phyloP scores from a whole-genome alignment of 1,284 basidiomycete species.

The Fomitopsis betulina region DNA sequence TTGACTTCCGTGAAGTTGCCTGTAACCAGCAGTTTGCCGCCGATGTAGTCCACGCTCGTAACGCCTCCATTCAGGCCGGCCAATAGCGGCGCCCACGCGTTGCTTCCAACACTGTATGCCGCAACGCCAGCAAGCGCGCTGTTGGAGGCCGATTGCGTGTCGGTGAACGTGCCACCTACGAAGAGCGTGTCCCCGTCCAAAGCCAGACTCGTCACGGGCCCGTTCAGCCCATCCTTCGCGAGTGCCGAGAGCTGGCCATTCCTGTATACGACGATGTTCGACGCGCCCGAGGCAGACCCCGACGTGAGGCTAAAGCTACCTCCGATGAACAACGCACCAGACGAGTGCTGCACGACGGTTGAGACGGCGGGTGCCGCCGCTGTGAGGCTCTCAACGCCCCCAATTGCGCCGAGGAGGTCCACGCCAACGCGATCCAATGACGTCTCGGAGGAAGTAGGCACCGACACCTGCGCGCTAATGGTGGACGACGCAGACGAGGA shows the following conservation, averaged over 20 bases:
- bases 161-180: conserved; percentile 83
- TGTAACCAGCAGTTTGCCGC: conserved; percentile 56
- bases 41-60: conserved; percentile 48
- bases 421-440: conserved; percentile 61
- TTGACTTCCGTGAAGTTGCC: conserved; percentile 72
- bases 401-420: conserved; percentile 51
- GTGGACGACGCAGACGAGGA: conserved; percentile 22
- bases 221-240: conserved; percentile 66
- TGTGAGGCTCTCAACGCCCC: conserved; percentile 34
- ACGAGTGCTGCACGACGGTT: conserved; percentile 60
- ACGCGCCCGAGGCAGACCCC: conserved; percentile 48
- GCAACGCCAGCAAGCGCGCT: conserved; percentile 65
- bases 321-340: conserved; percentile 68
- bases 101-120: conserved; percentile 65
- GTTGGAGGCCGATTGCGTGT: conserved; percentile 53
- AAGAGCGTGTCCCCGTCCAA: conserved; percentile 63
- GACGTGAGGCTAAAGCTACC: conserved; percentile 71
- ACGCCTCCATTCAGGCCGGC: conserved; percentile 81
- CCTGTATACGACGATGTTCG: conserved; percentile 75
- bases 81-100: conserved; percentile 68
- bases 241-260: conserved; percentile 53
- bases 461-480: conserved; percentile 51
- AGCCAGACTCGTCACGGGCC: conserved; percentile 64
- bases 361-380: conserved; percentile 39
- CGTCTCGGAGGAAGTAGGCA: conserved; percentile 75